phyloP scores from a whole-genome alignment of 805 yeast genomes.

The Ogataea zsoltii region DNA sequence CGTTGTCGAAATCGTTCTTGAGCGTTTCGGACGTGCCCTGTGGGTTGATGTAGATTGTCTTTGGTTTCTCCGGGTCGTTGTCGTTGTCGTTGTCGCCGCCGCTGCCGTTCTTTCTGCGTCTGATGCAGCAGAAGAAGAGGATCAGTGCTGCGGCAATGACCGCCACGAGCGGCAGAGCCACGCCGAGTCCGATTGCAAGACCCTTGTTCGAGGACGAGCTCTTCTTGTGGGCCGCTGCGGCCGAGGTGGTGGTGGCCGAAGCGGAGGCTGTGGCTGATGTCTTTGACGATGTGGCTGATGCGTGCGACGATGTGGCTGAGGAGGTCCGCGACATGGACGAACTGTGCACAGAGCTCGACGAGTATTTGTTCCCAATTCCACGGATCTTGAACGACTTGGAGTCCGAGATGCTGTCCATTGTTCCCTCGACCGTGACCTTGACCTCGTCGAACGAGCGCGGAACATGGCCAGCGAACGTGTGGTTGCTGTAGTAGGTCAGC shows the following conservation, averaged over 20 bases:
- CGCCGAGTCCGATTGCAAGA: conserved; percentile 89
- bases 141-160: conserved; percentile 49
- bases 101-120: conserved; percentile 33
- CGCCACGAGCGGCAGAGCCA: conserved; percentile 70
- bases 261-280: conserved; percentile 10
- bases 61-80: conserved; percentile 26
- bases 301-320: conserved; percentile 22
- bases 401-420: conserved; percentile 37
- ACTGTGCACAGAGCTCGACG: conserved; percentile 24
- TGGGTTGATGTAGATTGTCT: conserved; percentile 20
- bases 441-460: conserved; percentile 49
- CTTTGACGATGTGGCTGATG: conserved; percentile 28
- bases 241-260: conserved; percentile 5
- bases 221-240: conserved; percentile 11
- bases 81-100: conserved; percentile 26
- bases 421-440: conserved; percentile 43
- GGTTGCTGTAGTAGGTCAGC: conserved; percentile 61
- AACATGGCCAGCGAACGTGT: conserved; percentile 69
- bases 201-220: conserved; percentile 45
- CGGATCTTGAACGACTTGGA: conserved; percentile 49
- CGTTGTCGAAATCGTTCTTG: conserved; percentile 29
- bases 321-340: not conserved
- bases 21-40: conserved; percentile 24
- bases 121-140: conserved; percentile 57
- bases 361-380: conserved; percentile 44